Percentiles rank a stretch among this genome's conserved stretches.
These are phyloP conservation scores for Cetradonia linearis DNA, from an alignment of 495 filamentous ascomycete genomes.

Conservation along the genomic window DNA sequence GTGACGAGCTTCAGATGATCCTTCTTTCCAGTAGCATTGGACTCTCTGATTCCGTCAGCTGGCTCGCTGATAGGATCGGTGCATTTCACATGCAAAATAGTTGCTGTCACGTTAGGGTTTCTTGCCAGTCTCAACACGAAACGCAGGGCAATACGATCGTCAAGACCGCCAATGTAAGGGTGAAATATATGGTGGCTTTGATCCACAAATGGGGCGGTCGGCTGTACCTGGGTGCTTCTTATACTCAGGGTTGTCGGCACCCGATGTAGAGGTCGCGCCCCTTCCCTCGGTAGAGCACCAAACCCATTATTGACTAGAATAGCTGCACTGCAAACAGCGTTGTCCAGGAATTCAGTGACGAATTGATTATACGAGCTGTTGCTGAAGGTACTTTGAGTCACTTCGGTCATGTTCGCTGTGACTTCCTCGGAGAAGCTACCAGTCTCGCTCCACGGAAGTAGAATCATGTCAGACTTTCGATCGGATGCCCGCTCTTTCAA, in stretches of 20 bases:
- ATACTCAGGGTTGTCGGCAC: slow-evolving; percentile 28
- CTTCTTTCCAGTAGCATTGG: slow-evolving; percentile 21
- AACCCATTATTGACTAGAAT: slow-evolving; percentile 73
- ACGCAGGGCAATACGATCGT: slow-evolving; percentile 72
- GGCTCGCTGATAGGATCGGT: not conserved
- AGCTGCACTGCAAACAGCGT: slow-evolving; percentile 56
- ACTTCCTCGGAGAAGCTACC: slow-evolving; percentile 53
- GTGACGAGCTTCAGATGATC: not conserved
- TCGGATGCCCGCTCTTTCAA: slow-evolving; percentile 58
- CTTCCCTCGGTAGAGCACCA: slow-evolving; percentile 36
- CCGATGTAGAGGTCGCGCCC: slow-evolving; percentile 27
- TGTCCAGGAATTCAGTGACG: slow-evolving; percentile 51
- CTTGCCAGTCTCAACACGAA: slow-evolving; percentile 72
- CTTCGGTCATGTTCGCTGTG: slow-evolving; percentile 5
- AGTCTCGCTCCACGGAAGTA: slow-evolving; percentile 88
- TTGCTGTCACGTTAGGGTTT: slow-evolving; percentile 66
- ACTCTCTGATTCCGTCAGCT: slow-evolving; percentile 20
- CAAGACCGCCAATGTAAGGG: slow-evolving; percentile 75
- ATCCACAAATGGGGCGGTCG: slow-evolving; percentile 41
- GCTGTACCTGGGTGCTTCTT: slow-evolving; percentile 19
- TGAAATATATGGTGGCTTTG: slow-evolving; percentile 79
- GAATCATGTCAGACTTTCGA: slow-evolving; percentile 62
- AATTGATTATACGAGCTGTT: slow-evolving; percentile 51
- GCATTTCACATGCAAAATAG: slow-evolving; percentile 47
- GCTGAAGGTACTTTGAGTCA: slow-evolving; percentile 28